Conservation (phyloP, 768 basidiomycete genomes). For the Tricholoma furcatifolium region DNA sequence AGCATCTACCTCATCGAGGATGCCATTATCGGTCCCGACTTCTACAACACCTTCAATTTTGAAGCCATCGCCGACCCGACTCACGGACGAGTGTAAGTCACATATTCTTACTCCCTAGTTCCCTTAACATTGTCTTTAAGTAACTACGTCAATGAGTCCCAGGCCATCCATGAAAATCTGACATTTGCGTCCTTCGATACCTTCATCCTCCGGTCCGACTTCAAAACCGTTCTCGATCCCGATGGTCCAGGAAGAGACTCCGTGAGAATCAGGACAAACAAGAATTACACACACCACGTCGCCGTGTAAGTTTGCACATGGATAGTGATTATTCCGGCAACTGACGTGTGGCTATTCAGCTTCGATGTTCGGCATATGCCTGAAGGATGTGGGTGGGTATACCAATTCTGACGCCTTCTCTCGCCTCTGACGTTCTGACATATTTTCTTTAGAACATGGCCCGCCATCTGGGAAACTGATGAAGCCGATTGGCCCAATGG, state of each 20-base stretch:
- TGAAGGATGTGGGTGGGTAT: constrained; percentile 45
- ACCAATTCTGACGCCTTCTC: neutral
- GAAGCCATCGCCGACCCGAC: constrained; percentile 56
- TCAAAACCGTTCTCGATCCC: constrained; percentile 41
- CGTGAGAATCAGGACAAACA: constrained; percentile 51
- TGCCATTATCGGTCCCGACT: constrained; percentile 41
- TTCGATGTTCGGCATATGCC: constrained; percentile 52
- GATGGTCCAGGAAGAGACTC: constrained; percentile 52
- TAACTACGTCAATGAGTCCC: constrained; percentile 38
- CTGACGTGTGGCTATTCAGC: constrained; percentile 14
- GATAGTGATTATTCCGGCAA: neutral
- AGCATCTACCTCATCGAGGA: constrained; percentile 40
- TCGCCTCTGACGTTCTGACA: neutral
- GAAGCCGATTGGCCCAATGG: constrained; percentile 38
- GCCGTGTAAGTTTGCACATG: constrained; percentile 40
- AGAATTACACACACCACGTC: constrained; percentile 51
- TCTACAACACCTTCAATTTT: constrained; percentile 49
- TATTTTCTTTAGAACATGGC: constrained; percentile 25
- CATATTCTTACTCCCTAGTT: neutral
- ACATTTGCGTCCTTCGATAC: constrained; percentile 47
- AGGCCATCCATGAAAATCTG: constrained; percentile 46
- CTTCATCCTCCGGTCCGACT: constrained; percentile 55
- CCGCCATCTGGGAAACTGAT: constrained; percentile 45
- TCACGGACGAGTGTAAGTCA: constrained; percentile 57
- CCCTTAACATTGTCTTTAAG: constrained; percentile 19